Base-by-base conservation (phyloP, 164 flowering plant genomes). In the Tinospora cordifolia region DNA sequence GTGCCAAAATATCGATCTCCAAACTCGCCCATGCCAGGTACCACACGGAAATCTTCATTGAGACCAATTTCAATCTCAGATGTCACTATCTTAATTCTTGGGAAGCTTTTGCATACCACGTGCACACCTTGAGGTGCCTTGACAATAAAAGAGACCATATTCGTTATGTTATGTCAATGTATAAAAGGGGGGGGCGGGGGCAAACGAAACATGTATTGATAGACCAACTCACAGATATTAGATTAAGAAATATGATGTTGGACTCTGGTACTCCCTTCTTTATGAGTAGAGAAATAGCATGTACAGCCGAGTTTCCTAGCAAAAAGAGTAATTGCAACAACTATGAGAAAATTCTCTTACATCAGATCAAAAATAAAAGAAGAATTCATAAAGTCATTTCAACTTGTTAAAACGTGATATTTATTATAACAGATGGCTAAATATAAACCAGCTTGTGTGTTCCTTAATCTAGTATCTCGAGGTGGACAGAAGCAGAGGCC, bases 1-100 rank as follows among this genome's bases (percentile, higher is more conserved):
- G 98, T 93, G 40, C 98, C 98, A 79, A 93, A 93, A 79, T 93
- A 93, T 74, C 98, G 80, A 75, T 93, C 97, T 63, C 98, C 97
- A 78, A 93, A 93, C 72, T 91, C 97, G 14, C 96, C 97, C 97
- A 91, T 91, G 17, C 96, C 96, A 41, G 98, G 97, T 27, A 93
- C 73, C 40, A 93, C 98, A 30, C 97, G 93, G 76, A 72, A 91
- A 68, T 90, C 97, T 63, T 87, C 82, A 68, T 93, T 93, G 69
- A 93, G 62, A 8, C 90, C 97, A 47, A 70, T 72, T 19, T 93
- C 97, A 71, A 91, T 91, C 87, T 91, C 98, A 36, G 97, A 93
- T 9, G 98, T 93, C 79, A 93, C 98, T 25, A 93, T 91, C 85
- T 93, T 93, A 62, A 93, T 69, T 77, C 90, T 81, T 4, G 97